Conservation (phyloP, 495 filamentous ascomycete genomes). For the Stereocaulon alpinum region DNA sequence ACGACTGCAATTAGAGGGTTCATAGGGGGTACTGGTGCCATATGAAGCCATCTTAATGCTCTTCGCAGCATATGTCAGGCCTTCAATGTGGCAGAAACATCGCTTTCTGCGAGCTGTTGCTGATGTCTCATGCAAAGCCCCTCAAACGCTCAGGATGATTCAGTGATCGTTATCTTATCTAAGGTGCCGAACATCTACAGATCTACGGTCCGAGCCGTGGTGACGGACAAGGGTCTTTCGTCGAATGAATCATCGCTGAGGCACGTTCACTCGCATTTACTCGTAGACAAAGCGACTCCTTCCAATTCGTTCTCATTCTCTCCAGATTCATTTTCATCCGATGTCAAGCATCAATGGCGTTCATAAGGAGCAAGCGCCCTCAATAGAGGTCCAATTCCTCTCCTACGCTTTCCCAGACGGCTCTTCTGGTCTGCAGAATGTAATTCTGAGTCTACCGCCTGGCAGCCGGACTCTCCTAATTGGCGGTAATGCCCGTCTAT, state of each 20-base stretch:
- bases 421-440: slow-evolving; percentile 56
- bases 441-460: slow-evolving; percentile 66
- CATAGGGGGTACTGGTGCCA: not conserved
- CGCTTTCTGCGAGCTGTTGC: not conserved
- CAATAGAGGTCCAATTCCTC: slow-evolving; percentile 61
- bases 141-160: not conserved
- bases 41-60: not conserved
- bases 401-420: slow-evolving; percentile 85
- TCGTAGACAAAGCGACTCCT: not conserved
- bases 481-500: slow-evolving; percentile 48
- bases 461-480: slow-evolving; percentile 84
- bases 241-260: not conserved
- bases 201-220: not conserved
- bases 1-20: slow-evolving; percentile 70
- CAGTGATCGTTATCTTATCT: not conserved
- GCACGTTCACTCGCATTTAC: not conserved
- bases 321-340: not conserved
- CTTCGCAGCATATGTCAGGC: slow-evolving; percentile 1
- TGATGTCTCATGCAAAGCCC: not conserved
- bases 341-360: slow-evolving; percentile 17
- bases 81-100: not conserved
- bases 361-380: slow-evolving; percentile 28
- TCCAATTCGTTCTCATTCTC: not conserved
- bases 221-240: not conserved
- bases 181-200: not conserved